Percentiles rank a stretch among this genome's conserved stretches.
Evolutionary conservation across 2,329 filamentous ascomycete genomes (phyloP).

Genomic region (Zymoseptoria brevis): DNA sequence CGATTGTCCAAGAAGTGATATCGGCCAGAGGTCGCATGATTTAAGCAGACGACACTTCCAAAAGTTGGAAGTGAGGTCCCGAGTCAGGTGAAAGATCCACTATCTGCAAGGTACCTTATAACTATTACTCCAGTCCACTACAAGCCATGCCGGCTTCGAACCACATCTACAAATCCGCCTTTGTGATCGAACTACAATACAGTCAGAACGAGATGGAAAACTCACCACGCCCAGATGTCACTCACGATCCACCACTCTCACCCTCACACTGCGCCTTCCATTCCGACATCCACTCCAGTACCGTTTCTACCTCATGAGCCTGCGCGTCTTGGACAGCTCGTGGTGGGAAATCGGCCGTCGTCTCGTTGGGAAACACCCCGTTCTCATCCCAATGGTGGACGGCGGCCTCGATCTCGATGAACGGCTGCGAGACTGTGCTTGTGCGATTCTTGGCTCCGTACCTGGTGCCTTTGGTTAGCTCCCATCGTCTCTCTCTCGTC

Average conservation of each 20-base stretch:
- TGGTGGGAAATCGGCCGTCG: constrained; percentile 51
- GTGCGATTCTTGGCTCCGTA: constrained; percentile 44
- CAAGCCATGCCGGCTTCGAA: not conserved
- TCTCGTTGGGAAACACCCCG: constrained; percentile 53
- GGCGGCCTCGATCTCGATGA: constrained; percentile 62
- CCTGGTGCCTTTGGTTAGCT: constrained; percentile 3
- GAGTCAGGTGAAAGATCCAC: not conserved
- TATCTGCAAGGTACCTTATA: not conserved
- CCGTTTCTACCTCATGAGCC: constrained; percentile 51
- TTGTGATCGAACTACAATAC: not conserved
- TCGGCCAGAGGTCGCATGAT: not conserved
- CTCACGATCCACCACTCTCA: not conserved
- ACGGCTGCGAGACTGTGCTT: constrained; percentile 59
- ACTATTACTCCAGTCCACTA: not conserved
- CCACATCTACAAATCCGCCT: not conserved
- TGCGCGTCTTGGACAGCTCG: constrained; percentile 52
- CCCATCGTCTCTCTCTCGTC: not conserved
- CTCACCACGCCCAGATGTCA: not conserved
- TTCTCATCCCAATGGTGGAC: constrained; percentile 60
- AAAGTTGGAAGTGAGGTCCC: not conserved
- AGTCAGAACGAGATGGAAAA: not conserved
- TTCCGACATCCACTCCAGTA: constrained; percentile 59
- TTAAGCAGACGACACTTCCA: not conserved
- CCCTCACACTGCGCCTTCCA: constrained; percentile 33
- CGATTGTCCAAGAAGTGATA: not conserved